These are phyloP conservation scores for Globisporangium camurandrum DNA, from an alignment of 352 stramenopile genomes.

Conservation along the genomic window DNA sequence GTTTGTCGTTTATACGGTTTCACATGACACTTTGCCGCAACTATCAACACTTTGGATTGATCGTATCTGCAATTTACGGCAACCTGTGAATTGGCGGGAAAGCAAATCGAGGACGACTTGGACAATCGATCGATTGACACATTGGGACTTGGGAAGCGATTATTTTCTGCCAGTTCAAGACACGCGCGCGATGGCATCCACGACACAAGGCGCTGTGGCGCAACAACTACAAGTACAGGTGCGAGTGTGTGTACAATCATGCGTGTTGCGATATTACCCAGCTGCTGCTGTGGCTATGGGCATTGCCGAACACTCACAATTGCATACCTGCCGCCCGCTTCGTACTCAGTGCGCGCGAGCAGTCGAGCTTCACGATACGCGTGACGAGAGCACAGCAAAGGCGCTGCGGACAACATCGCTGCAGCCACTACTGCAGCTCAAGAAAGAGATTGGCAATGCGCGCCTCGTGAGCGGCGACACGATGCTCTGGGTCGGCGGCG, in stretches of 20 bases:
- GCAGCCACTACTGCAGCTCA: constrained; percentile 38
- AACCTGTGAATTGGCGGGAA: no score
- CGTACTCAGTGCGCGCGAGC: constrained; percentile 35
- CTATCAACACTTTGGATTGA: no score
- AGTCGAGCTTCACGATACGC: constrained; percentile 59
- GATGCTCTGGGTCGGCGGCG: constrained; percentile 60
- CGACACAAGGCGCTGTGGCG: no score
- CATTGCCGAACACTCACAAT: neutral
- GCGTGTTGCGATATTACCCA: neutral
- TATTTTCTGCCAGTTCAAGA: neutral
- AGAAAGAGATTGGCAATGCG: constrained; percentile 78
- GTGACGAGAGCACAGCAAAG: constrained; percentile 31
- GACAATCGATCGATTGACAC: no score
- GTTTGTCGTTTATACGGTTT: no score
- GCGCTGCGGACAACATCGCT: constrained; percentile 23
- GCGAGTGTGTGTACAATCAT: neutral
- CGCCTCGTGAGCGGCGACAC: constrained; percentile 62
- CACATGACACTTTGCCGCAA: no score
- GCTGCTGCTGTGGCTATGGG: neutral
- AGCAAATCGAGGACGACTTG: no score
- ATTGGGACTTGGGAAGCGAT: no score
- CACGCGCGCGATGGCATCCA: neutral
- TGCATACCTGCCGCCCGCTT: neutral
- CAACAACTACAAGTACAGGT: constrained; percentile 3
- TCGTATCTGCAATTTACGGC: no score